These are phyloP conservation scores for Peronospora belbahrii DNA, from an alignment of 352 stramenopile species.

Conservation along the genomic window DNA sequence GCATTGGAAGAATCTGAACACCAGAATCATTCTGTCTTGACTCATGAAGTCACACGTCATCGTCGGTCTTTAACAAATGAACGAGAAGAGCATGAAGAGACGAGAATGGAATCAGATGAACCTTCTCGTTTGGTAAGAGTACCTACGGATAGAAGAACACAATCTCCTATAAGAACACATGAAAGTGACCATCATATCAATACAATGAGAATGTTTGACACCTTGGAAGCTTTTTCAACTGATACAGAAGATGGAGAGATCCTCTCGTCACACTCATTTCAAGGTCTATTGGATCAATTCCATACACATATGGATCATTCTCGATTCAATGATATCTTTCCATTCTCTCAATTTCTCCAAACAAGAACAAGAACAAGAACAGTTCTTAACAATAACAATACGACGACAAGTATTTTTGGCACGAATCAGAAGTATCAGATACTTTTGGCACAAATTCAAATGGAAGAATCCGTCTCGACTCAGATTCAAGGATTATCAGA, in stretches of 20 bases:
- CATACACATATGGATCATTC: constrained; percentile 7
- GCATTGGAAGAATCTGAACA: constrained; percentile 31
- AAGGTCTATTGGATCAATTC: constrained; percentile 30
- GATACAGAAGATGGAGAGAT: constrained; percentile 31
- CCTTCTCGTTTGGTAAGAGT: not conserved
- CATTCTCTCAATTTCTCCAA: constrained; percentile 49
- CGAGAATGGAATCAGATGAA: not conserved
- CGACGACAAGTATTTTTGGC: too few relatives aligned
- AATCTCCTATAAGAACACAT: too few relatives aligned
- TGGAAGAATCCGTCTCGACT: constrained; percentile 23
- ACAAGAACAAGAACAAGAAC: constrained; percentile 12
- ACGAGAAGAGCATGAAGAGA: too few relatives aligned
- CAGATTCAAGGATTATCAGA: constrained; percentile 51
- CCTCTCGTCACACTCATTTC: constrained; percentile 42
- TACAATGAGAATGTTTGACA: constrained; percentile 45
- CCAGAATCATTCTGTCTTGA: constrained; percentile 27
- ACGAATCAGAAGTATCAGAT: constrained; percentile 38
- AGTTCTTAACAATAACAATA: too few relatives aligned
- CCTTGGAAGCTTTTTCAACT: constrained; percentile 41
- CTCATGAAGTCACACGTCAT: constrained; percentile 14
- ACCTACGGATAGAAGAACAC: too few relatives aligned
- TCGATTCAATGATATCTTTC: constrained; percentile 35
- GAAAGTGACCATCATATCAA: too few relatives aligned
- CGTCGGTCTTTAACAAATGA: too few relatives aligned
- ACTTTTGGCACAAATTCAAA: constrained; percentile 34